Evolutionary conservation across 179 eudicot genomes (phyloP).

Genomic region (Camellia oleifera): DNA sequence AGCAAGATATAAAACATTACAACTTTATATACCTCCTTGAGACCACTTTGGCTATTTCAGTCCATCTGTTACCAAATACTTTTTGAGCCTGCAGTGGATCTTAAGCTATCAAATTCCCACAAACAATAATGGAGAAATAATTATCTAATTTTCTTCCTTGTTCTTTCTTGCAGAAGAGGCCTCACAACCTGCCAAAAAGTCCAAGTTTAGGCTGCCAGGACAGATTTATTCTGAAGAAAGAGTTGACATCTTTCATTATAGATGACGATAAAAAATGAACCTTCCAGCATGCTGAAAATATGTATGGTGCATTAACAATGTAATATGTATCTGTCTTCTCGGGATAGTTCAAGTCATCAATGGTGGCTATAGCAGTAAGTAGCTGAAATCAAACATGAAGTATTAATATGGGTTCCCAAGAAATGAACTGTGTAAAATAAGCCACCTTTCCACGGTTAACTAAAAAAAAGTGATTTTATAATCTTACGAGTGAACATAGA

Average conservation of each 20-base stretch:
- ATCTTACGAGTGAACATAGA: background rate
- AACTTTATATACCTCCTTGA: too few relatives aligned
- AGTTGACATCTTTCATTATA: background rate
- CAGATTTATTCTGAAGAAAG: background rate
- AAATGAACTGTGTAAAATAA: background rate
- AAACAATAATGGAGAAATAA: too few relatives aligned
- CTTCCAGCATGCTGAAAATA: slow-evolving; percentile 99
- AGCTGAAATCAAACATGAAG: slow-evolving; percentile 42
- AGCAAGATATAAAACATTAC: too few relatives aligned
- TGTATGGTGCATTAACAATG: slow-evolving; percentile 87
- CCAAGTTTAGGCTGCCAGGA: slow-evolving; percentile 8
- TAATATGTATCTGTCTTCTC: slow-evolving; percentile 90
- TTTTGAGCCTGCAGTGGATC: too few relatives aligned
- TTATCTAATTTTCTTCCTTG: slow-evolving; percentile 59
- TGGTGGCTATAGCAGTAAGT: slow-evolving; percentile 73
- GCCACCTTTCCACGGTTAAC: background rate
- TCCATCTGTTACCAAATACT: too few relatives aligned
- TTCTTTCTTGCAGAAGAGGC: slow-evolving; percentile 92
- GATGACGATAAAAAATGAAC: slow-evolving; percentile 36
- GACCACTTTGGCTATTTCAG: too few relatives aligned
- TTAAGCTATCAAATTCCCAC: too few relatives aligned
- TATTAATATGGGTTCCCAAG: background rate
- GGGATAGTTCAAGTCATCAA: slow-evolving; percentile 93
- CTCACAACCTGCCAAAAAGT: slow-evolving; percentile 58
- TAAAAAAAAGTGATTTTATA: background rate